phyloP scores from a whole-genome alignment of 164 flowering plant species.

The Dillenia suffruticosa region DNA sequence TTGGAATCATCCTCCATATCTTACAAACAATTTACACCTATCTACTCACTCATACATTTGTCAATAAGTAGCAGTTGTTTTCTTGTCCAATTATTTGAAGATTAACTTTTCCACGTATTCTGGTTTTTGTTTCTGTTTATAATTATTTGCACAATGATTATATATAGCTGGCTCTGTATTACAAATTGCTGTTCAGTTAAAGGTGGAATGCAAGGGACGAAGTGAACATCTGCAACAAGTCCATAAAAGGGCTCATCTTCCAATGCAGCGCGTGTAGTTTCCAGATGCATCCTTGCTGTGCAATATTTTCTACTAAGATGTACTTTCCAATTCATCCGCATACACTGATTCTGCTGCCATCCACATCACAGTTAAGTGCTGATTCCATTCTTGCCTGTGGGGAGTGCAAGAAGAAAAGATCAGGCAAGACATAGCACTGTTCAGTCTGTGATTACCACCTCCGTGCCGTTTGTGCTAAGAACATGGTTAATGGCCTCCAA shows the following conservation, averaged over 20 bases:
- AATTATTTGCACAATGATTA: neutral
- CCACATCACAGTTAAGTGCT: slow-evolving; percentile 5
- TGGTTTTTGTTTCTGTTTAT: neutral
- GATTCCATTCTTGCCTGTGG: slow-evolving; percentile 27
- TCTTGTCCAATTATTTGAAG: no score
- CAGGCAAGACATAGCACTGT: slow-evolving; percentile 58
- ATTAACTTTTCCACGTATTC: neutral
- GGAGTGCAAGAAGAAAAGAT: slow-evolving; percentile 53
- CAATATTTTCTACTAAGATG: slow-evolving; percentile 46
- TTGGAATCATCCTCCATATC: no score
- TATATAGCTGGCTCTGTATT: neutral
- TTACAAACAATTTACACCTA: no score
- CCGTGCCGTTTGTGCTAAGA: slow-evolving; percentile 80
- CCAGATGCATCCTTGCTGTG: slow-evolving; percentile 80
- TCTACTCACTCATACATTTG: no score
- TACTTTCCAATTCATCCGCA: slow-evolving; percentile 47
- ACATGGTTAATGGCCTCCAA: slow-evolving; percentile 59
- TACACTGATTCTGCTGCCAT: slow-evolving; percentile 33
- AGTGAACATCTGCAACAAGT: slow-evolving; percentile 57
- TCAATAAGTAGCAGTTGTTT: no score
- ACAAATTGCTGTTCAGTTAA: slow-evolving; percentile 9
- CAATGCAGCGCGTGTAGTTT: slow-evolving; percentile 61
- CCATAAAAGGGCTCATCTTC: slow-evolving; percentile 53
- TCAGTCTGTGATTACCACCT: slow-evolving; percentile 54
- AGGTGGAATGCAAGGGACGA: slow-evolving; percentile 45